Conservation (phyloP, 495 filamentous ascomycete species). For the Trypethelium eluteriae region DNA sequence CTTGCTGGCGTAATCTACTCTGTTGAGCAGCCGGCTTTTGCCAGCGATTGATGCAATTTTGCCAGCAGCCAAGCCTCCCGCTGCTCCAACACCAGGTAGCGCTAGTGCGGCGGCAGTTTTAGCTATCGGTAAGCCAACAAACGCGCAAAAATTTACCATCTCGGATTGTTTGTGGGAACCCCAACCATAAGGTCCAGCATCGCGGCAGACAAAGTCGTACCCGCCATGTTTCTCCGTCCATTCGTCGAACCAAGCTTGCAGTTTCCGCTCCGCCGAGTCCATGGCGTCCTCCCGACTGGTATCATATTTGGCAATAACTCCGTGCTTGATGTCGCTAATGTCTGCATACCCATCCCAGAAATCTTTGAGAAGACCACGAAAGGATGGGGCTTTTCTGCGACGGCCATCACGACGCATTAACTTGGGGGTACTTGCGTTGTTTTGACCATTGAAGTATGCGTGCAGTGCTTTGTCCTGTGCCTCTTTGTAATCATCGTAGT, state of each 20-base stretch:
- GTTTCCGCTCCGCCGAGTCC: neutral
- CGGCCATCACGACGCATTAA: neutral
- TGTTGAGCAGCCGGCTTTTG: neutral
- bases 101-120: neutral
- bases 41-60: neutral
- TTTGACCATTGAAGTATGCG: neutral
- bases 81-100: neutral
- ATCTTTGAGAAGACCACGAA: neutral
- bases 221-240: neutral
- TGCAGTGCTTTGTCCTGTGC: neutral
- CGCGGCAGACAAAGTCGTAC: neutral
- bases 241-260: neutral
- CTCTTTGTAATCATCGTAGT: neutral
- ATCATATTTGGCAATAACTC: neutral
- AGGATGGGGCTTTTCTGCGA: neutral
- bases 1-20: neutral
- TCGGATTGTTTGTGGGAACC: neutral
- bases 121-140: neutral
- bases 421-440: neutral
- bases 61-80: neutral
- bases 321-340: neutral
- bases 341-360: neutral
- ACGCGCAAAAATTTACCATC: neutral
- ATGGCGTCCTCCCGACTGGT: neutral
- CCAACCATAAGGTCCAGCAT: neutral